phyloP scores from a whole-genome alignment of 2,329 filamentous ascomycete genomes.

The Aspergillus sp. region DNA sequence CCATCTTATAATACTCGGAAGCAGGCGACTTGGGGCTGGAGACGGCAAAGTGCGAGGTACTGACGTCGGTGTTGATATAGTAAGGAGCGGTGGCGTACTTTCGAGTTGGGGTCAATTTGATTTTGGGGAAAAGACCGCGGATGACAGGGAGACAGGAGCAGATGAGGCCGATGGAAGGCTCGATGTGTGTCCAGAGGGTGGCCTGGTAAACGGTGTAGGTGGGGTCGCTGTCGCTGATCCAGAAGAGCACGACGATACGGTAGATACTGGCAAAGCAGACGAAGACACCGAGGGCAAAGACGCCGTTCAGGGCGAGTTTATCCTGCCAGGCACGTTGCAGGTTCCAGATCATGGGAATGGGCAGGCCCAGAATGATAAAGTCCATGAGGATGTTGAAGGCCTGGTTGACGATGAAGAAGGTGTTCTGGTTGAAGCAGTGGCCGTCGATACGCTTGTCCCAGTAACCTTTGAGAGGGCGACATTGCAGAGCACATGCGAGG shows the following conservation, averaged over 20 bases:
- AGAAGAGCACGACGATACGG: constrained; percentile 31
- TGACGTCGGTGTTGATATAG: constrained; percentile 22
- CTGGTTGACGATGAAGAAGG: constrained; percentile 30
- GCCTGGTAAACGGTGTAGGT: constrained; percentile 31
- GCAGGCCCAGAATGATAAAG: constrained; percentile 26
- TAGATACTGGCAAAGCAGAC: constrained; percentile 34
- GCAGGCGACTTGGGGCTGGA: constrained; percentile 20
- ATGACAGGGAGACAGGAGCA: constrained; percentile 31
- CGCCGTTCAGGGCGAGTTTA: constrained; percentile 28
- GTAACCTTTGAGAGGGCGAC: constrained; percentile 24
- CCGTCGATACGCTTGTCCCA: constrained; percentile 24
- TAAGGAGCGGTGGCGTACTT: constrained; percentile 17
- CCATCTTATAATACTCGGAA: constrained; percentile 24
- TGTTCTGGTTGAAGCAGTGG: constrained; percentile 20
- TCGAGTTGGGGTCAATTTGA: constrained; percentile 17
- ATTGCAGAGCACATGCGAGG: constrained; percentile 28
- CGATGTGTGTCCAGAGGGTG: constrained; percentile 31
- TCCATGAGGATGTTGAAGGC: constrained; percentile 29
- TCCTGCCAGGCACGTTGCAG: constrained; percentile 30
- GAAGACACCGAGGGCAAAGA: constrained; percentile 27
- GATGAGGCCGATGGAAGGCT: constrained; percentile 30
- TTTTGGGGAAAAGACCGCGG: constrained; percentile 26
- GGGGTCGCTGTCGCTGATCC: constrained; percentile 21
- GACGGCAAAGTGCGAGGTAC: constrained; percentile 18
- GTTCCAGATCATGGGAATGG: constrained; percentile 31